phyloP scores from a whole-genome alignment of 805 yeast species.

The Wickerhamiella kazuoi region DNA sequence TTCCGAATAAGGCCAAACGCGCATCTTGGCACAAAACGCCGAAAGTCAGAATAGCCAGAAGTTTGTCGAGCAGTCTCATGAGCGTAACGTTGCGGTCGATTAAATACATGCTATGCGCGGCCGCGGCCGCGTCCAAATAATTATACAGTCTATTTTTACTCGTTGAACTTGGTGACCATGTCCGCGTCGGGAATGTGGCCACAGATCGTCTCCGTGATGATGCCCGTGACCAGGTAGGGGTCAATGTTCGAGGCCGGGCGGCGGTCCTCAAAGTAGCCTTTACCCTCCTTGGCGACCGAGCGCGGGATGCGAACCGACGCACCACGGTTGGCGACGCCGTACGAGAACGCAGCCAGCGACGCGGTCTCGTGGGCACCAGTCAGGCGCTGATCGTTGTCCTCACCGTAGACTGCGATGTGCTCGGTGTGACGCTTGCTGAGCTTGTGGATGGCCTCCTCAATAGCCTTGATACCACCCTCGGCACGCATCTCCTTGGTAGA shows the following conservation, averaged over 20 bases:
- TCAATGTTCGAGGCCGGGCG: slow-evolving; percentile 99
- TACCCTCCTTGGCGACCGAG: slow-evolving; percentile 94
- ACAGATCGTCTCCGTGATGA: slow-evolving; percentile 90
- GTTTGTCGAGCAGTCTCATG: too few relatives aligned
- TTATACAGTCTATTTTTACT: not conserved
- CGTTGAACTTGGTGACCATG: slow-evolving; percentile 28
- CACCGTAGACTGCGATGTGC: slow-evolving; percentile 88
- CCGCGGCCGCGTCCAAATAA: not conserved
- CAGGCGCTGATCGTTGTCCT: slow-evolving; percentile 86
- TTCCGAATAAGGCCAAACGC: too few relatives aligned
- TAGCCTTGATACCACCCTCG: slow-evolving; percentile 90
- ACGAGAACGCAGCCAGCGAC: slow-evolving; percentile 71
- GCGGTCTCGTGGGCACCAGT: slow-evolving; percentile 99
- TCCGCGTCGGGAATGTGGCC: slow-evolving; percentile 91
- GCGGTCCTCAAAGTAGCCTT: slow-evolving; percentile 98
- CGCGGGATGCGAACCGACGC: slow-evolving; percentile 98
- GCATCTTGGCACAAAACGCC: too few relatives aligned
- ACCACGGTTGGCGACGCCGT: slow-evolving; percentile 99
- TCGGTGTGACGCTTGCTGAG: slow-evolving; percentile 91
- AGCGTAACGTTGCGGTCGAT: too few relatives aligned
- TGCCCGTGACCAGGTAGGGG: slow-evolving; percentile 97
- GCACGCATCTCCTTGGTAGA: slow-evolving; percentile 81
- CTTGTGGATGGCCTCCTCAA: slow-evolving; percentile 83
- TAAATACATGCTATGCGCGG: too few relatives aligned
- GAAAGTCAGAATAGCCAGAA: too few relatives aligned